These are phyloP conservation scores for Lathyrus aphaca DNA, from an alignment of 306 rosid genomes.

Conservation along the genomic window DNA sequence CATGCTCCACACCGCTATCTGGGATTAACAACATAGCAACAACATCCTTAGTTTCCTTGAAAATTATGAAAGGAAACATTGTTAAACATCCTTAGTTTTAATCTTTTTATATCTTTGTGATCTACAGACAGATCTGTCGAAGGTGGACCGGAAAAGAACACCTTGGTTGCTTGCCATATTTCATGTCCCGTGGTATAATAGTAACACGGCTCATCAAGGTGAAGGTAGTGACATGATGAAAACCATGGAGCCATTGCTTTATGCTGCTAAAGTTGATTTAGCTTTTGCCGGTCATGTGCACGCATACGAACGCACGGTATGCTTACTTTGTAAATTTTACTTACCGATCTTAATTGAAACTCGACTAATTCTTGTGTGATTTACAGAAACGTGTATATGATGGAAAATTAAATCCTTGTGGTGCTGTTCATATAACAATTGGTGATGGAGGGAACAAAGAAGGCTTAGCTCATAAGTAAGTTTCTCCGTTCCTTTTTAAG, in stretches of 20 bases:
- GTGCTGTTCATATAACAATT: conserved; percentile 84
- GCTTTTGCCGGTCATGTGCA: conserved; percentile 88
- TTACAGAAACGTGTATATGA: conserved; percentile 70
- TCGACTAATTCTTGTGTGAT: conserved; percentile 9
- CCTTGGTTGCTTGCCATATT: conserved; percentile 83
- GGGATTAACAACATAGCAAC: not conserved
- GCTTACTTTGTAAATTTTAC: not conserved
- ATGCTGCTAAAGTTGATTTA: conserved; percentile 76
- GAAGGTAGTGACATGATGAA: conserved; percentile 81
- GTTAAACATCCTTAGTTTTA: not conserved
- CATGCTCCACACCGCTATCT: not conserved
- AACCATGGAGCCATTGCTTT: conserved; percentile 78
- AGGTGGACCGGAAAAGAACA: conserved; percentile 75
- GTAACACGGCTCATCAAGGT: conserved; percentile 87
- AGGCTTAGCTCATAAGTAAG: conserved; percentile 81
- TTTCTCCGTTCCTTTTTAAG: not conserved
- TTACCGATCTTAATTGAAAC: conserved; percentile 7
- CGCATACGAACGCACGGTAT: conserved; percentile 91
- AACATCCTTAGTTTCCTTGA: not conserved
- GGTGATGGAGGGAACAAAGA: conserved; percentile 96
- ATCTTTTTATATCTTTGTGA: conserved; percentile 7
- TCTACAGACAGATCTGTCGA: conserved; percentile 67
- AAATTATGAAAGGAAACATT: not conserved
- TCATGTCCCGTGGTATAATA: conserved; percentile 96
- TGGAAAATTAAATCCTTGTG: conserved; percentile 72